Conservation (phyloP, 2,329 filamentous ascomycete species). For the Beauveria sp. region DNA sequence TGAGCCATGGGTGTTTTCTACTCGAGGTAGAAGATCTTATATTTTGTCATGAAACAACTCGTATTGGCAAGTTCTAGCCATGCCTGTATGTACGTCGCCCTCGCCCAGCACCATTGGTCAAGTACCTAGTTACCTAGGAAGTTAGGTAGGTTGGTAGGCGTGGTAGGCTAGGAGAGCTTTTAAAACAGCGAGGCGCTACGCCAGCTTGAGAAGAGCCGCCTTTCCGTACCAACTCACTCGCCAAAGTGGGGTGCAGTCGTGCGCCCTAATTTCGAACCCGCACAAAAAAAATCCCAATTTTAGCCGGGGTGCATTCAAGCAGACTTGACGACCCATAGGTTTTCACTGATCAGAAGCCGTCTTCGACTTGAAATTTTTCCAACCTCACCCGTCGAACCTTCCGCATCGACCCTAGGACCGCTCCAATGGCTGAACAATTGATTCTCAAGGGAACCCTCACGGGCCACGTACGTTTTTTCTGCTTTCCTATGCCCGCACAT, state of each 20-base stretch:
- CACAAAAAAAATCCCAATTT: slow-evolving; percentile 15
- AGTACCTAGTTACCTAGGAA: not conserved
- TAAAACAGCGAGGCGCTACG: slow-evolving; percentile 4
- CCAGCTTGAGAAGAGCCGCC: not conserved
- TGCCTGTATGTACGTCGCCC: no score
- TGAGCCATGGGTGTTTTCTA: no score
- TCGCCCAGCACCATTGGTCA: no score
- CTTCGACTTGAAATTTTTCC: slow-evolving; percentile 25
- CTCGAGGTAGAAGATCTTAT: no score
- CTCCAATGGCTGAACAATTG: slow-evolving; percentile 81
- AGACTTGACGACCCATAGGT: slow-evolving; percentile 10
- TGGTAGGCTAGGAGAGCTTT: not conserved
- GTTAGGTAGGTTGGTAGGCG: not conserved
- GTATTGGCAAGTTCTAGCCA: no score
- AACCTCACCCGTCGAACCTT: slow-evolving; percentile 25
- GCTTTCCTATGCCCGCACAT: slow-evolving; percentile 20
- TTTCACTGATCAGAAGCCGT: slow-evolving; percentile 10
- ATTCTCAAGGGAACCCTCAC: slow-evolving; percentile 95
- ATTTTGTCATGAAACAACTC: no score
- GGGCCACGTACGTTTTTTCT: slow-evolving; percentile 68
- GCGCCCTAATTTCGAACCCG: slow-evolving; percentile 14
- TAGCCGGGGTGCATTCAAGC: slow-evolving; percentile 10
- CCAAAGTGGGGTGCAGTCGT: slow-evolving; percentile 7
- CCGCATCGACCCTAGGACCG: slow-evolving; percentile 36
- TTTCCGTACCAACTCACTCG: not conserved